phyloP scores from a whole-genome alignment of 2,329 filamentous ascomycete species.

The Aspergillus quadricinctus region DNA sequence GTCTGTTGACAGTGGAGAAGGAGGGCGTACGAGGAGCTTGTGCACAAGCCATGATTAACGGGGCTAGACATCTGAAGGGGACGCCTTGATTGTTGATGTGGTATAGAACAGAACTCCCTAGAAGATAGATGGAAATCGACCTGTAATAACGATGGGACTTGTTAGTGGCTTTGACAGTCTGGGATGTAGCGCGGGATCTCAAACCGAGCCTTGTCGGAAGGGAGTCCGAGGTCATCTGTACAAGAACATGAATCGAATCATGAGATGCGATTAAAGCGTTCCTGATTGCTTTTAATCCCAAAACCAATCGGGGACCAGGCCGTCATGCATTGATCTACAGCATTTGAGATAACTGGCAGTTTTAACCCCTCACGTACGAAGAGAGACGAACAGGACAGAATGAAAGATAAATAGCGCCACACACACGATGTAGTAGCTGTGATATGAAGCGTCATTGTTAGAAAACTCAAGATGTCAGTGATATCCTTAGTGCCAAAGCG shows the following conservation, averaged over 20 bases:
- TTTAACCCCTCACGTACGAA: not conserved
- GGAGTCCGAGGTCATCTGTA: not conserved
- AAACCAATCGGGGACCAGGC: not conserved
- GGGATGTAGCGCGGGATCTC: not conserved
- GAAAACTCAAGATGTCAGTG: not conserved
- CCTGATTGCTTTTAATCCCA: not conserved
- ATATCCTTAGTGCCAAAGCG: not conserved
- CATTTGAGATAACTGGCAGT: not conserved
- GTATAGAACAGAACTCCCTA: not conserved
- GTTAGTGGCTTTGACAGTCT: not conserved
- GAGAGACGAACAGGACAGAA: not conserved
- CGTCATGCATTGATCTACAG: not conserved
- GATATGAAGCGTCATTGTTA: not conserved
- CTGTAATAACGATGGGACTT: not conserved
- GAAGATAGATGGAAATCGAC: not conserved
- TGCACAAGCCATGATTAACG: conserved; percentile 46
- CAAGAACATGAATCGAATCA: not conserved
- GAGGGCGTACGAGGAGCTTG: conserved; percentile 52
- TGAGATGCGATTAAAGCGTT: not conserved
- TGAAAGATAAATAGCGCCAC: not conserved
- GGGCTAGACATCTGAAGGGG: conserved; percentile 24
- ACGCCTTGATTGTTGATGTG: conserved; percentile 6
- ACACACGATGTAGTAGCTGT: not conserved
- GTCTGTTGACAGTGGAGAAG: conserved; percentile 56
- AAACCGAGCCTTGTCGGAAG: not conserved